A percentile compares a stretch with the other conserved stretches of the same genome.
phyloP scores from a whole-genome alignment of 352 stramenopile species.

The Globisporangium barbulae region DNA sequence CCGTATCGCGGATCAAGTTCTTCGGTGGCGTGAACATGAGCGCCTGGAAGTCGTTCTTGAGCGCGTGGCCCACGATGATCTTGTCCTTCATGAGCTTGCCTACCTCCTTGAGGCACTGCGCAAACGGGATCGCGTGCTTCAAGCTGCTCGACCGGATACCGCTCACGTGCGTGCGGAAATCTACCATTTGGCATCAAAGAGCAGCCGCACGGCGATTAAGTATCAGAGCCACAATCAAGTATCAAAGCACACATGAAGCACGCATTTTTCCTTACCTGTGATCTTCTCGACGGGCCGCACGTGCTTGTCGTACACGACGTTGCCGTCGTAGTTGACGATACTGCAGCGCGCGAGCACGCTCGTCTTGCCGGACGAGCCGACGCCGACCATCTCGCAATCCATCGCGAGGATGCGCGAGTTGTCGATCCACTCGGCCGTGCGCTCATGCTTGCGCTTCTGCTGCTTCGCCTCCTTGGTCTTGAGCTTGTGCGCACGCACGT shows the following conservation, averaged over 20 bases:
- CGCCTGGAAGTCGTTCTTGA: conserved; percentile 87
- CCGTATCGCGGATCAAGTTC: conserved; percentile 76
- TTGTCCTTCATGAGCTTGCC: conserved; percentile 79
- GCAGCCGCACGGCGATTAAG: not conserved
- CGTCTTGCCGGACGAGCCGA: conserved; percentile 69
- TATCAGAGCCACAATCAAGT: not conserved
- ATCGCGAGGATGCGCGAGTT: conserved; percentile 75
- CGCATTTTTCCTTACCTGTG: conserved; percentile 33
- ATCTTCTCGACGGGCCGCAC: conserved; percentile 82
- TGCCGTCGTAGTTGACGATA: conserved; percentile 83
- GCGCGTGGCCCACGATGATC: conserved; percentile 76
- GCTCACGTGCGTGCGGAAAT: conserved; percentile 86
- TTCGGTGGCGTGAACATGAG: conserved; percentile 85
- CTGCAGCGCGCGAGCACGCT: conserved; percentile 84
- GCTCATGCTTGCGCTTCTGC: conserved; percentile 40
- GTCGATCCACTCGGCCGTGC: conserved; percentile 75
- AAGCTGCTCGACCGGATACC: conserved; percentile 69
- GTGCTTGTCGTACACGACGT: conserved; percentile 82
- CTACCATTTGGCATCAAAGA: conserved; percentile 16
- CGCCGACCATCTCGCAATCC: conserved; percentile 89
- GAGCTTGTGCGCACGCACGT: conserved; percentile 37
- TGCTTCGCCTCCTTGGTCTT: conserved; percentile 49
- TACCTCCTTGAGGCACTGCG: conserved; percentile 79
- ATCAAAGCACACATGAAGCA: not conserved
- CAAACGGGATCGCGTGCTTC: conserved; percentile 75